Evolutionary conservation across 2,329 filamentous ascomycete species (phyloP), one percentile per base, ranked within the genome.

Genomic region (Xylariaceae sp.): DNA sequence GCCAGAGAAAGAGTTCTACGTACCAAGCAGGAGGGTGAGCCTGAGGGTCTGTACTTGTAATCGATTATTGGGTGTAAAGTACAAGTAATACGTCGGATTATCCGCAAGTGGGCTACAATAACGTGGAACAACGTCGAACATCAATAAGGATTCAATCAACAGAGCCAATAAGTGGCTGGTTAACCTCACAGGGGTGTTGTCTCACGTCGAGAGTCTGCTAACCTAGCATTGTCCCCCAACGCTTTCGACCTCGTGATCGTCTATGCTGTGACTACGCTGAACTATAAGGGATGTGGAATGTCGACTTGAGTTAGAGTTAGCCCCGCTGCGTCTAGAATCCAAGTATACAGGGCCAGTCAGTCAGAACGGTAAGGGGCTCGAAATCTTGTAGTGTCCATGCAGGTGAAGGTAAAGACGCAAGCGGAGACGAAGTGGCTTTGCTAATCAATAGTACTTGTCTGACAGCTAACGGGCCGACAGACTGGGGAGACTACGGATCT

Each of bases 1-100:
- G 94, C 94, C 29, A 83, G 92, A 65, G 94, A 99, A 76, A 86
- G 90, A 62, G 95, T 99, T 60, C 80, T 99, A 72, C 95, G 95
- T 78, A 99, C 95, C 48, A 99, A 99, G 86, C 94, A 88, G 68
- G 94, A 99, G 78, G 92, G 92, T 64, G 95, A 97, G 76, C 94
- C 95, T 0, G 94, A 99, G 77, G 94, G 94, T 65, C 76, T 99
- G 82, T 99, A 99, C 78, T 85, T 99, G 87, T 99, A 96, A 70
- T 61, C 42, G 43, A 11, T 40, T 49, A 32, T 6, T 47, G 26
- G 42, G n/a, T 54, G 46, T 54, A 51, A 26, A 52, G 32, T 59
- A 54, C 29, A 53, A 56, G 31, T 45, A 48, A 40, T 40, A 40
- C 39, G 26, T 40, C 39, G 12, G 12, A 19, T 40, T 40, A 9